These are phyloP conservation scores for Pseudocercospora crystallina DNA, from an alignment of 2,329 filamentous ascomycete genomes.

Conservation along the genomic window DNA sequence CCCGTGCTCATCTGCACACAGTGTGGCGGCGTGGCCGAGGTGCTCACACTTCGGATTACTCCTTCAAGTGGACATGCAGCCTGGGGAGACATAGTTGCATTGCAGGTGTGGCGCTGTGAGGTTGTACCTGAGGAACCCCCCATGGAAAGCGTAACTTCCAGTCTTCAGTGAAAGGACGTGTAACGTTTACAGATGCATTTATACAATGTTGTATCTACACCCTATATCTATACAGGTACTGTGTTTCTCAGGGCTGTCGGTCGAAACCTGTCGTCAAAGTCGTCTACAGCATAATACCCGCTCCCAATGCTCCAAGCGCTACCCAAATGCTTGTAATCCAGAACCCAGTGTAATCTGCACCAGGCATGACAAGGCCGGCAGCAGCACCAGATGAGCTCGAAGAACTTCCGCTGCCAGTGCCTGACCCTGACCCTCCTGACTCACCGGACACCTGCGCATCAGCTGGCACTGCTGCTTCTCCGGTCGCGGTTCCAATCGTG, in stretches of 20 bases:
- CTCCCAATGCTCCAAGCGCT: constrained; percentile 12
- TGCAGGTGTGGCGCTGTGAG: too few species aligned
- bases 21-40: background rate
- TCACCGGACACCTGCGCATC: constrained; percentile 18
- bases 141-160: too few species aligned
- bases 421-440: constrained; percentile 1
- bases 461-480: constrained; percentile 31
- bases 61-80: background rate
- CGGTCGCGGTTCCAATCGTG: constrained; percentile 33
- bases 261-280: too few species aligned
- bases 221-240: too few species aligned
- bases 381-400: constrained; percentile 12
- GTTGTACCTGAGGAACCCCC: too few species aligned
- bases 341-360: constrained; percentile 14
- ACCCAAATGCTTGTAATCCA: constrained; percentile 16
- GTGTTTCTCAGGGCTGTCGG: too few species aligned
- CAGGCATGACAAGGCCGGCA: constrained; percentile 10
- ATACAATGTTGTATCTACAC: too few species aligned
- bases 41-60: background rate
- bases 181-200: too few species aligned
- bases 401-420: constrained; percentile 5
- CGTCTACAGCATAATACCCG: constrained; percentile 19
- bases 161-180: too few species aligned
- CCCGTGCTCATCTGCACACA: background rate
- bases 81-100: too few species aligned